Conservation (phyloP, 192 early-diverging fungal genomes). For the Backusella circina region DNA sequence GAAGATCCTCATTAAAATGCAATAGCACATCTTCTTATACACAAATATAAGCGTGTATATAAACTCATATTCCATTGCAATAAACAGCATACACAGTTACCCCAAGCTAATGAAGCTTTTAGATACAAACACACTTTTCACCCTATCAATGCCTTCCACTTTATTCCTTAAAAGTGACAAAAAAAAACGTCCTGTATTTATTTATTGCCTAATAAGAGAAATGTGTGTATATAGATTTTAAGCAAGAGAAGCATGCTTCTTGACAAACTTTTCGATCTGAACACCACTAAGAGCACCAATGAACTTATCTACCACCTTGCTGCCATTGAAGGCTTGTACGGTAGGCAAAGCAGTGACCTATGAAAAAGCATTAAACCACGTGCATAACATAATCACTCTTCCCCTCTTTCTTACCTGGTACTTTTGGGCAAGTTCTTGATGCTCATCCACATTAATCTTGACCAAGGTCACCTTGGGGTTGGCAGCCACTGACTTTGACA, state of each 20-base stretch:
- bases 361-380: neutral
- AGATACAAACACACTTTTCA: no score
- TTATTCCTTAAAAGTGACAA: neutral
- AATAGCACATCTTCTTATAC: no score
- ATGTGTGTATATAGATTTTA: neutral
- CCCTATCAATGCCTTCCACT: no score
- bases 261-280: slow-evolving; percentile 47
- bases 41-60: no score
- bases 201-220: neutral
- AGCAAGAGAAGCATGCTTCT: slow-evolving; percentile 46
- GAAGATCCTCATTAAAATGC: no score
- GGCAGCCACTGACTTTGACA: slow-evolving; percentile 58
- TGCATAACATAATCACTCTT: neutral
- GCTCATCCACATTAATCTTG: slow-evolving; percentile 75
- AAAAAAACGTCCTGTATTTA: neutral
- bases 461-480: slow-evolving; percentile 68
- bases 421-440: slow-evolving; percentile 53
- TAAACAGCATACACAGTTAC: no score
- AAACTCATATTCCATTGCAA: no score
- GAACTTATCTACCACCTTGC: slow-evolving; percentile 59
- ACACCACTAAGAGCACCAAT: slow-evolving; percentile 54
- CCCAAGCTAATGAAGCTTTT: no score
- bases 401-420: slow-evolving; percentile 46
- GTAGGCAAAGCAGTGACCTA: slow-evolving; percentile 72
- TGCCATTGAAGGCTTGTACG: slow-evolving; percentile 67